These are phyloP conservation scores for Sporothrix pseudoabietina DNA, from an alignment of 2,329 filamentous ascomycete genomes.

Conservation along the genomic window DNA sequence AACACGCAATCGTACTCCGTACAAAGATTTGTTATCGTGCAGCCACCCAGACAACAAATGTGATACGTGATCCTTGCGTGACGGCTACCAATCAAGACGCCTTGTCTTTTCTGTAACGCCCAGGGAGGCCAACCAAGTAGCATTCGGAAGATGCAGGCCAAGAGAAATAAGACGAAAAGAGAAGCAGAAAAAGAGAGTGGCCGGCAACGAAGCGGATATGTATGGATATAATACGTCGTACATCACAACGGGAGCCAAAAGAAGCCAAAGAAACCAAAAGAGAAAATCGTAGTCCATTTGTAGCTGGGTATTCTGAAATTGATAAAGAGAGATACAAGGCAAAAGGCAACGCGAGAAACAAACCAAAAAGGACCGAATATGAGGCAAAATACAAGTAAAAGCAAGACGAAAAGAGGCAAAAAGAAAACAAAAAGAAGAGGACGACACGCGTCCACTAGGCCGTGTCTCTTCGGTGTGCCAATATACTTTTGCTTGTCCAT, in stretches of 20 bases:
- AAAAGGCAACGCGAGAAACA: neutral
- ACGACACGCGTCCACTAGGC: neutral
- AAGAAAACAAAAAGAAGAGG: neutral
- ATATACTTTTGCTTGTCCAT: conserved; percentile 14
- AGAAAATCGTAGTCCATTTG: conserved; percentile 25
- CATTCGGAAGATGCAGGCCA: conserved; percentile 7
- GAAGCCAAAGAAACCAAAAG: neutral
- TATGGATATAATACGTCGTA: neutral
- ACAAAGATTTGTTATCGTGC: conserved; percentile 4
- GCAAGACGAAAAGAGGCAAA: neutral
- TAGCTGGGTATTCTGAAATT: conserved; percentile 28
- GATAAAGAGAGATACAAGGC: neutral
- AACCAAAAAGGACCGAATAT: neutral
- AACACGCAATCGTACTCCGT: conserved; percentile 25
- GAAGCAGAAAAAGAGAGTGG: neutral
- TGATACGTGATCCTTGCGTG: conserved; percentile 22
- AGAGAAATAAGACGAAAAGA: neutral
- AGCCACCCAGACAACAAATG: neutral
- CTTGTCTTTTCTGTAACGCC: neutral
- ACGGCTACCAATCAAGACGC: conserved; percentile 22
- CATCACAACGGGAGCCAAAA: neutral
- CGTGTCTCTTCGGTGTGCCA: neutral
- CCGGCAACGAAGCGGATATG: neutral
- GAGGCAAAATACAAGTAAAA: neutral
- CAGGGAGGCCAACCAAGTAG: conserved; percentile 11